phyloP scores from a whole-genome alignment of 306 rosid genomes.

The Dicorynia guianensis region DNA sequence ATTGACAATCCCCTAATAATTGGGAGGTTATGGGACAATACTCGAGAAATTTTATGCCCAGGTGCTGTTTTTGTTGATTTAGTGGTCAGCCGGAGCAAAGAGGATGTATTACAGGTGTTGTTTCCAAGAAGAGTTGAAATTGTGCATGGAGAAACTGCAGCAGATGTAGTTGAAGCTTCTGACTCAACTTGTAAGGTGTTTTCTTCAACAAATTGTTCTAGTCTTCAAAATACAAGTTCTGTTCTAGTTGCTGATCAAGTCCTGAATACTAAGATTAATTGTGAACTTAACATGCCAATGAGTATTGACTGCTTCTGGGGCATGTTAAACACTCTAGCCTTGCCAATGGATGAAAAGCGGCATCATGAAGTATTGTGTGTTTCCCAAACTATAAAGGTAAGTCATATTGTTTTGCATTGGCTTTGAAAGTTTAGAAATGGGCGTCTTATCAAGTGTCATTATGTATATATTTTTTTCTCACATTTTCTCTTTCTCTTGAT shows the following conservation, averaged over 20 bases:
- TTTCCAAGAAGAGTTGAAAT: constrained; percentile 25
- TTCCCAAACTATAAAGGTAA: no score
- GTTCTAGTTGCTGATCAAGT: neutral
- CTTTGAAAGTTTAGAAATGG: neutral
- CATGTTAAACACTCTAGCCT: neutral
- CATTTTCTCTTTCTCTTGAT: neutral
- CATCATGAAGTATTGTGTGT: no score
- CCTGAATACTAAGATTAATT: neutral
- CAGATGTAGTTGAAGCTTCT: neutral
- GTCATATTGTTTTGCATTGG: neutral
- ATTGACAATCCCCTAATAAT: constrained; percentile 50
- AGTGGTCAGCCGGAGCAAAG: constrained; percentile 2
- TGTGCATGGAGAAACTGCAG: no score
- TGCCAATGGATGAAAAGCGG: no score
- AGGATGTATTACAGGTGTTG: constrained; percentile 25
- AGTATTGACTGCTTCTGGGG: constrained; percentile 15
- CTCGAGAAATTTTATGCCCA: neutral
- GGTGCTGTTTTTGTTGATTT: constrained; percentile 42
- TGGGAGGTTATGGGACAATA: constrained; percentile 28
- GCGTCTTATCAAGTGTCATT: neutral
- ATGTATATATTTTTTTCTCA: neutral
- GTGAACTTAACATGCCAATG: neutral
- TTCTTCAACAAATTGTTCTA: neutral
- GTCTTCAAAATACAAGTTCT: constrained; percentile 8
- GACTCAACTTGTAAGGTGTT: neutral